Base-by-base conservation (phyloP, 805 yeast species). In the Candida golubevii region DNA sequence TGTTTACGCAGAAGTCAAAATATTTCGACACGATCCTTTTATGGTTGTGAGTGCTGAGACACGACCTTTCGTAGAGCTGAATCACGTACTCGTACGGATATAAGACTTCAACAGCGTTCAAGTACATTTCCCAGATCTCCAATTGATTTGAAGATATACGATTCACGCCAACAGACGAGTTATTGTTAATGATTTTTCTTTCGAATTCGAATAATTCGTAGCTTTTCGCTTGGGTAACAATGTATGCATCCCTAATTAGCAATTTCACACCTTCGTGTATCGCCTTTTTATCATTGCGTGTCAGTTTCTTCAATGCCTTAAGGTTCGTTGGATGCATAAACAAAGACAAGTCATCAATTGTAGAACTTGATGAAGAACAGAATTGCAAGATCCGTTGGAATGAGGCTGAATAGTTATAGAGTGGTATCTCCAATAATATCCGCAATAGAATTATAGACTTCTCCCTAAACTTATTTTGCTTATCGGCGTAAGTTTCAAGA, bases 71-170 rank as follows among this genome's bases (percentile, higher is more conserved):
- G 48, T 75, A 81, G 0, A 63, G 52, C 11, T 72, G 66, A 11
- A 54, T 56, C 7, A 65, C 49, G 14, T 52, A 57, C 0, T 26
- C 30, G 7, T 26, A 36, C 13, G 56, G 63, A 18, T 61, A 54
- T 41, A 54, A 41, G 43, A 61, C 53, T 51, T 83, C 88, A 32
- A 79, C 62, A 45, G 70, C 78, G 49, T 73, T 74, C 32, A 85
- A 54, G 58, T 83, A 88, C 27, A 67, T 59, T 42, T 72, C 77
- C 80, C 95, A 84, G 9, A 65, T 67, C 14, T 72, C 75, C 15
- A 83, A 55, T 51, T 84, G 85, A 39, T 77, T 73, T 18, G 55
- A 57, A 3, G 69, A 57, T 9, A 66, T 45, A 7, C 57, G 47
- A 11, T 61, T 55, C 1, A 71, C 67, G 26, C 62, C 64, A 50